Base-by-base conservation (phyloP, 1,284 basidiomycete species). In the Ceratobasidium sp. region DNA sequence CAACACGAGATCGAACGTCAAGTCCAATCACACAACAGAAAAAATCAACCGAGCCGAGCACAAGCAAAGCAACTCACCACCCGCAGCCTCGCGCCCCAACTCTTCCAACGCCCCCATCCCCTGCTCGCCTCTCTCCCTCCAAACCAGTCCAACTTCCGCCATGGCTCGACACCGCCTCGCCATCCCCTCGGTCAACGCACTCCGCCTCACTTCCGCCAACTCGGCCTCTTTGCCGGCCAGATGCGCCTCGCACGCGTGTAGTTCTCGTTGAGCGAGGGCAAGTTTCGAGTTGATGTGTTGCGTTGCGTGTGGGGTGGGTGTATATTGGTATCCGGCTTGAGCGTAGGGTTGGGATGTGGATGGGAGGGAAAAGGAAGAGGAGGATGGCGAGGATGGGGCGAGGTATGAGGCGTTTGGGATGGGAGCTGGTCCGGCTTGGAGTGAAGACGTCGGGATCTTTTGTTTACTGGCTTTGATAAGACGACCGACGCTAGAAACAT, bases 211-310 rank as follows among this genome's bases (percentile, higher is more conserved):
- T 0, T 82, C 83, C 1, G 89, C 88, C 2, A 94, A 87, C 74
- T 91, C 90, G 27, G 84, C 86, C 81, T 94, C 92, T 83, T 93
- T 93, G 35, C 84, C 80, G 0, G 90, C 90, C 4, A 94, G 86
- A 78, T 92, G 91, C 0, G 88, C 86, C 81, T 94, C 93, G 82
- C 93, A 95, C 8, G 92, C 93, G 80, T 94, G 92, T 20, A 94
- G 85, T 80, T 94, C 91, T 0, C 90, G 86, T 80, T 94, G 93
- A 0, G 93, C 93, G 1, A 88, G 83, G 0, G 86, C 86, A 12
- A 94, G 87, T 82, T 93, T 94, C 33, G 85, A 81, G 14, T 85
- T 85, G 77, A 82, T 82, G 48, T 75, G 71, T 65, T 75, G 74
- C 55, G 75, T 70, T 41, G 65, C 66, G 54, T 79, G 77, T 7